Conservation (phyloP, 2,329 filamentous ascomycete species). For the Hansfordia pulvinata region DNA sequence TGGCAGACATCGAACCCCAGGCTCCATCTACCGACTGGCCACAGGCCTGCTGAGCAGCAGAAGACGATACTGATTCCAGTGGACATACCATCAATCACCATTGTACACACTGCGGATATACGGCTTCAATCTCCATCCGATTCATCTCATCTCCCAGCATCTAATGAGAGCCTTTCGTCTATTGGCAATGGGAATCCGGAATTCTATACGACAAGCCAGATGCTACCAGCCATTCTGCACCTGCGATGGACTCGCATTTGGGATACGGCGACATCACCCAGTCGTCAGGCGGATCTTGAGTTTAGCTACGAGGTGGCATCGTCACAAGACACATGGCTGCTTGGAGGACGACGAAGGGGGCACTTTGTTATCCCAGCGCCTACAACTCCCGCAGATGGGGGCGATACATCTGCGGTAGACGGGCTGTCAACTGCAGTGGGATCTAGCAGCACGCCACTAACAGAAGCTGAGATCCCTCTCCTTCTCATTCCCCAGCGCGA, state of each 20-base stretch:
- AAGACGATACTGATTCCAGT: conserved; percentile 76
- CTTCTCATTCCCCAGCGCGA: conserved; percentile 69
- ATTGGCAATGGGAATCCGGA: too few species aligned
- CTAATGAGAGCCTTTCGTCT: conserved; percentile 20
- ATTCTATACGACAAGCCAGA: conserved; percentile 56
- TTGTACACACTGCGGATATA: conserved; percentile 70
- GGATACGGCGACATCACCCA: conserved; percentile 31
- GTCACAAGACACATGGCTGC: conserved; percentile 64
- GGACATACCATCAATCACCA: conserved; percentile 69
- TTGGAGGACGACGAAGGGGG: conserved; percentile 69
- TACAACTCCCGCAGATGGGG: conserved; percentile 6
- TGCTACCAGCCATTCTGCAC: conserved; percentile 47
- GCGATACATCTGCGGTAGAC: neutral
- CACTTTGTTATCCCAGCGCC: conserved; percentile 52
- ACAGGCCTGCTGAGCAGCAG: conserved; percentile 26
- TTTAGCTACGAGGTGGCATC: conserved; percentile 77
- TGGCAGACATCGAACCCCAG: conserved; percentile 22
- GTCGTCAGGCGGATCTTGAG: conserved; percentile 36
- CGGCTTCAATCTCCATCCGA: conserved; percentile 27
- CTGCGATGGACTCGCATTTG: conserved; percentile 50
- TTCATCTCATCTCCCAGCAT: conserved; percentile 11
- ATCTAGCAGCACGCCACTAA: conserved; percentile 26
- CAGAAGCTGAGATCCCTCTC: conserved; percentile 48
- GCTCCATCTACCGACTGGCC: conserved; percentile 15
- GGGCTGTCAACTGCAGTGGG: neutral